Evolutionary conservation across 2,329 filamentous ascomycete genomes (phyloP).

Genomic region (Aureobasidium namibiae): DNA sequence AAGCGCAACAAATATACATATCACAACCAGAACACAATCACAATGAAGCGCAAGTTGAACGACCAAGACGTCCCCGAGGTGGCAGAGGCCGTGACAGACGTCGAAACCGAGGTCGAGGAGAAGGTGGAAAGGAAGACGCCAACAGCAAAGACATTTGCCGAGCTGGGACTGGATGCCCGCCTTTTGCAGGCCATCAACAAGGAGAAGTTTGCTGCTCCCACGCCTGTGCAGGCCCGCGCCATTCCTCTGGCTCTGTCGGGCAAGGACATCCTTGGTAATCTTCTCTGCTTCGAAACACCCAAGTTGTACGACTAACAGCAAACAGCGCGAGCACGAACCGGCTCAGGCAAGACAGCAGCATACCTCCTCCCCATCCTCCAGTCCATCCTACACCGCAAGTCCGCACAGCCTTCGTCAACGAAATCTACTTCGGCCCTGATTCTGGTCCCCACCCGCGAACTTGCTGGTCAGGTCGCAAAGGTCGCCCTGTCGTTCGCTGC

Average conservation of each 20-base stretch:
- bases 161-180: constrained; percentile 73
- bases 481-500: constrained; percentile 66
- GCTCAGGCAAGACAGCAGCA: constrained; percentile 95
- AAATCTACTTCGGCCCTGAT: constrained; percentile 64
- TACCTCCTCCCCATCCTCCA: constrained; percentile 88
- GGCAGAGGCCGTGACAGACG: constrained; percentile 16
- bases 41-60: constrained; percentile 43
- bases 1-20: not conserved
- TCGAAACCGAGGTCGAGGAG: constrained; percentile 14
- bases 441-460: constrained; percentile 87
- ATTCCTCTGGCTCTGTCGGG: constrained; percentile 84
- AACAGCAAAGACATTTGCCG: constrained; percentile 53
- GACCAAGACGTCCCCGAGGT: constrained; percentile 38
- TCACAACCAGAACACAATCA: constrained; percentile 10
- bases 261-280: constrained; percentile 65
- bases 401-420: constrained; percentile 44
- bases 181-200: constrained; percentile 78
- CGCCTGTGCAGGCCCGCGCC: constrained; percentile 77
- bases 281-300: not conserved
- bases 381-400: constrained; percentile 70
- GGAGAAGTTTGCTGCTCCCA: constrained; percentile 77
- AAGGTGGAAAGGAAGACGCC: not conserved
- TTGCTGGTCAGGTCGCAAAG: constrained; percentile 83
- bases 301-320: constrained; percentile 14
- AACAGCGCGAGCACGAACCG: constrained; percentile 82